Evolutionary conservation across 1,284 basidiomycete species (phyloP).

Genomic region (Fomitopsis palustris): DNA sequence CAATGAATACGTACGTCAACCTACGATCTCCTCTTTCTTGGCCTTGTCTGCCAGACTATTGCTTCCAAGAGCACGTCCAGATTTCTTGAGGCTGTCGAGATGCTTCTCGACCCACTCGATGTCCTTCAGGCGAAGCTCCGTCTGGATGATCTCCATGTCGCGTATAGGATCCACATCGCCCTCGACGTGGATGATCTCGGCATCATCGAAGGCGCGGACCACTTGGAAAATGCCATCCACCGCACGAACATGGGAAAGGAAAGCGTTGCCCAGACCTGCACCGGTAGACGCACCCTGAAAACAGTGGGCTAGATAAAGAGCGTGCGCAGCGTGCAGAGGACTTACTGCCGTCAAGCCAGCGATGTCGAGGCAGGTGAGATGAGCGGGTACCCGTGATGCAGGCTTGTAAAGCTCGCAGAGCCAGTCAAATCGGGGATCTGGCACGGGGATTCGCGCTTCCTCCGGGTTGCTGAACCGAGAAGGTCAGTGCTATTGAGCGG

Average conservation of each 20-base stretch:
- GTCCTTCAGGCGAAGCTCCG: slow-evolving; percentile 92
- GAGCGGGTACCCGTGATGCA: slow-evolving; percentile 84
- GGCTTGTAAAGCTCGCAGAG: slow-evolving; percentile 92
- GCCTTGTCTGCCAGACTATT: slow-evolving; percentile 91
- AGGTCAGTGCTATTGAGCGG: no score
- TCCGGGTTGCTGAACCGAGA: slow-evolving; percentile 13
- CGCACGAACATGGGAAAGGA: slow-evolving; percentile 95
- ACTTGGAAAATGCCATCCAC: slow-evolving; percentile 99
- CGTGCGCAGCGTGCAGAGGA: slow-evolving; percentile 8
- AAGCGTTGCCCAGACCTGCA: slow-evolving; percentile 96
- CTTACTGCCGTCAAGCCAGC: slow-evolving; percentile 92
- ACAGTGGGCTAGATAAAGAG: not conserved
- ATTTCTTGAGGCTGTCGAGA: slow-evolving; percentile 77
- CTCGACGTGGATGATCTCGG: slow-evolving; percentile 98
- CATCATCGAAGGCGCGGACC: slow-evolving; percentile 96
- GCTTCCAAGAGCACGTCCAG: slow-evolving; percentile 68
- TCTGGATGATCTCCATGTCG: slow-evolving; percentile 98
- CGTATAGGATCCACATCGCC: slow-evolving; percentile 95
- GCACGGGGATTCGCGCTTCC: slow-evolving; percentile 96
- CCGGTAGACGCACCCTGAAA: slow-evolving; percentile 91
- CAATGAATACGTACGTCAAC: slow-evolving; percentile 22
- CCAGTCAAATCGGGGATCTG: slow-evolving; percentile 95
- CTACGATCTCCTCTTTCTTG: slow-evolving; percentile 93
- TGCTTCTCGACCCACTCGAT: slow-evolving; percentile 98
- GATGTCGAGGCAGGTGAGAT: slow-evolving; percentile 98